phyloP scores from a whole-genome alignment of 2,329 filamentous ascomycete species.

The Incumbomyces lentus region DNA sequence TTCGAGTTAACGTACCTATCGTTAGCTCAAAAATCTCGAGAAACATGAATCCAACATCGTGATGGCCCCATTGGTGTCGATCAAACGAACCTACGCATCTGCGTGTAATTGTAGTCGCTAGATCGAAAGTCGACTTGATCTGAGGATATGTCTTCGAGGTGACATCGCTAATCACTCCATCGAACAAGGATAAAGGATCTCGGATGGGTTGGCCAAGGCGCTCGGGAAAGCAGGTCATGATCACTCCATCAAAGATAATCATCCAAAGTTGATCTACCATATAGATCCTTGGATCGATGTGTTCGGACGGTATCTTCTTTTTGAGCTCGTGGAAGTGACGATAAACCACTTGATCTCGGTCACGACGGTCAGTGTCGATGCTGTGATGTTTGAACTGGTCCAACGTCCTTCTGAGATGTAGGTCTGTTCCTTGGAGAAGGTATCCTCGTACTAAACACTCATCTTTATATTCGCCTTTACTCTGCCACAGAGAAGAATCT shows the following conservation, averaged over 20 bases:
- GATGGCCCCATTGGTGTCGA: conserved; percentile 39
- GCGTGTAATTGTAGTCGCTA: conserved; percentile 51
- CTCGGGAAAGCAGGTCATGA: conserved; percentile 51
- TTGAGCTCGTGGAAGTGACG: conserved; percentile 38
- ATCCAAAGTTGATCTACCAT: conserved; percentile 63
- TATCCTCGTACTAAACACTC: conserved; percentile 41
- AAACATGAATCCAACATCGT: conserved; percentile 53
- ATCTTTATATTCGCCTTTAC: conserved; percentile 22
- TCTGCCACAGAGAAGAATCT: too few species aligned
- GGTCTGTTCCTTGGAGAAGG: conserved; percentile 34
- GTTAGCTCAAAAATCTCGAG: conserved; percentile 58
- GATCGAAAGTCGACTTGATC: conserved; percentile 51
- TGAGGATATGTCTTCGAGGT: conserved; percentile 53
- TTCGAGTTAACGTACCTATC: conserved; percentile 46
- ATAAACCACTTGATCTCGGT: conserved; percentile 55
- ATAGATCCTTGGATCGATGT: conserved; percentile 33
- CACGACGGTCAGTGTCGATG: conserved; percentile 45
- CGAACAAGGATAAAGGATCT: conserved; percentile 51
- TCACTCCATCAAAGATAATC: conserved; percentile 50
- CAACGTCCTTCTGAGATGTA: conserved; percentile 52
- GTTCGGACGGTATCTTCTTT: background rate
- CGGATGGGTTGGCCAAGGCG: conserved; percentile 36
- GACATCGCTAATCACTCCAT: conserved; percentile 54
- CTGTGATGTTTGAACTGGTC: conserved; percentile 59
- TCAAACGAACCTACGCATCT: conserved; percentile 53